Conservation (phyloP, 352 stramenopile genomes). For the Phytophthora ramorum region DNA sequence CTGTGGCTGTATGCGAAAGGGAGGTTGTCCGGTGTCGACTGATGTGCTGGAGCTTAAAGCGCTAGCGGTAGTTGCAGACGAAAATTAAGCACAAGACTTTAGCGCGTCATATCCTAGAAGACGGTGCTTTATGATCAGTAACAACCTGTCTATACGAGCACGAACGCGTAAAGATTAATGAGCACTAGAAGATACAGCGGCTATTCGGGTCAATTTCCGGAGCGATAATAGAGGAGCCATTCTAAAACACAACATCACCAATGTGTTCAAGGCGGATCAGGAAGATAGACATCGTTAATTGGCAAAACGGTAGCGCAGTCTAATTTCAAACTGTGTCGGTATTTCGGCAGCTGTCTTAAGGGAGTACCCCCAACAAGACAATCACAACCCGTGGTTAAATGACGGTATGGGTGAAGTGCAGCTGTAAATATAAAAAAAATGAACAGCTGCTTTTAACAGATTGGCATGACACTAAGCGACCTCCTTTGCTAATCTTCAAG, state of each 20-base stretch:
- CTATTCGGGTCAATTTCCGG: background rate
- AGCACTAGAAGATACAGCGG: background rate
- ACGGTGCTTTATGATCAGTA: background rate
- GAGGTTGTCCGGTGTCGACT: background rate
- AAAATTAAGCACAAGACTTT: background rate
- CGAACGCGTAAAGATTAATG: background rate
- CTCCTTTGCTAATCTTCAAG: background rate
- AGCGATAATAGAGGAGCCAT: background rate
- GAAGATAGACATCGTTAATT: background rate
- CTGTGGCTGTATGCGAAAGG: conserved; percentile 9
- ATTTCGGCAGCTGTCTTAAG: background rate
- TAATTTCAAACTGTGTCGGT: background rate
- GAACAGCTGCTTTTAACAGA: background rate
- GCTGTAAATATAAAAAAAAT: background rate
- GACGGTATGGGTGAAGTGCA: background rate
- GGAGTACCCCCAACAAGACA: background rate
- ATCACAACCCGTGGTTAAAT: background rate
- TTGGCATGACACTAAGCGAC: background rate
- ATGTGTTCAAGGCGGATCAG: background rate
- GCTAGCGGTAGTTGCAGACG: conserved; percentile 7
- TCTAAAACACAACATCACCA: background rate
- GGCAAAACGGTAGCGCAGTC: background rate
- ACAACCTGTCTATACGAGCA: conserved; percentile 6
- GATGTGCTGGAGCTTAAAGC: conserved; percentile 7
- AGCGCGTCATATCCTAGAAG: conserved; percentile 10